Percentiles rank a stretch among this genome's conserved stretches.
Evolutionary conservation across 1,284 basidiomycete genomes (phyloP).

Genomic region (Trametes versicolor): DNA sequence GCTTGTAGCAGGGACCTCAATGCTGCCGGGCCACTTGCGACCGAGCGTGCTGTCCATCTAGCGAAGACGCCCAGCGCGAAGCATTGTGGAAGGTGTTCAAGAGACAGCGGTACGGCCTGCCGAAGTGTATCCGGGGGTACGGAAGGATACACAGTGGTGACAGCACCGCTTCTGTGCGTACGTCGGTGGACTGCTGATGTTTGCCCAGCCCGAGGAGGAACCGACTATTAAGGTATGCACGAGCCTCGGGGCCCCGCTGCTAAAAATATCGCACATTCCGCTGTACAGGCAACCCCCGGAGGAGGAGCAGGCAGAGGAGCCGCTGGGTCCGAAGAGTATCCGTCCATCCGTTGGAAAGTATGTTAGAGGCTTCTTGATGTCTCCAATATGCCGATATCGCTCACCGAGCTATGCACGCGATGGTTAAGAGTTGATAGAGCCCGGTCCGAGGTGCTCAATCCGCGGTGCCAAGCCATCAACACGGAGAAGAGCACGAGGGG

Average conservation of each 20-base stretch:
- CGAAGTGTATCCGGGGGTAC: not conserved
- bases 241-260: not conserved
- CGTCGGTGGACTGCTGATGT: not conserved
- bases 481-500: not conserved
- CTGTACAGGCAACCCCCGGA: not conserved
- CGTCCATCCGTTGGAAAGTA: not conserved
- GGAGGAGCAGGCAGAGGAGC: not conserved
- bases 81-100: slow-evolving; percentile 3
- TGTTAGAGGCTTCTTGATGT: not conserved
- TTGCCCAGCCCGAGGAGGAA: slow-evolving; percentile 1
- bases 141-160: not conserved
- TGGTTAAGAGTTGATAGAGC: not conserved
- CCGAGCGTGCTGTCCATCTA: not conserved
- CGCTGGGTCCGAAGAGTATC: not conserved
- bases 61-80: not conserved
- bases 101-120: not conserved
- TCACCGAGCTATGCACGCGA: not conserved
- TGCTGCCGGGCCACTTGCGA: not conserved
- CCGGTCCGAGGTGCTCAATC: not conserved
- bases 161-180: not conserved
- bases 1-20: not conserved
- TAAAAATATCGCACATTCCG: not conserved
- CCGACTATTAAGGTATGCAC: not conserved
- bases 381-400: not conserved
- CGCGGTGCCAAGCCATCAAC: slow-evolving; percentile 1